Conservation (phyloP, 1,284 basidiomycete genomes). For the Moesziomyces globuligerus region DNA sequence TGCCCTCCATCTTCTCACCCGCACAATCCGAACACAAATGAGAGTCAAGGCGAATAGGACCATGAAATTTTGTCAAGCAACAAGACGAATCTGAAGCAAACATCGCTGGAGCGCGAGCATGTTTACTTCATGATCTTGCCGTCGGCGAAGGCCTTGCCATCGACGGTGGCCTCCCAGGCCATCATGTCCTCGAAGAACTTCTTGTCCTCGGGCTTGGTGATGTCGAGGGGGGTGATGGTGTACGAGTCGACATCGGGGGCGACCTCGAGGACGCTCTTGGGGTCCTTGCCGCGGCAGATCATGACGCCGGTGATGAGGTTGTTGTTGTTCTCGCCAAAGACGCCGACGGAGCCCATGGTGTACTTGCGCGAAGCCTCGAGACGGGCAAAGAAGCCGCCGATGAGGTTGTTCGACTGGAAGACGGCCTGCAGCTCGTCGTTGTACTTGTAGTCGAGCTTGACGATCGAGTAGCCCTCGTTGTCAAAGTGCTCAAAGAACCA, state of each 20-base stretch:
- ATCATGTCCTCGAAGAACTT: constrained; percentile 68
- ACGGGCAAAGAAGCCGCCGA: constrained; percentile 94
- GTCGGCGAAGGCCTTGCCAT: constrained; percentile 59
- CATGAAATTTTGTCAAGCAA: constrained; percentile 1
- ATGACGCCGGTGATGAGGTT: constrained; percentile 74
- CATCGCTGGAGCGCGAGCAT: background rate
- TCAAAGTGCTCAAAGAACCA: constrained; percentile 77
- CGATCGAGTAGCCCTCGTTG: constrained; percentile 86
- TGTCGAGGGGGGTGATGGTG: constrained; percentile 74
- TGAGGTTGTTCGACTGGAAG: constrained; percentile 71
- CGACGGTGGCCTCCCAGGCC: constrained; percentile 62
- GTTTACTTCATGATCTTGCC: constrained; percentile 66
- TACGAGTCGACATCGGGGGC: constrained; percentile 96
- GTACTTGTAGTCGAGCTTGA: constrained; percentile 96
- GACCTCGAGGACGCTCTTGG: constrained; percentile 57
- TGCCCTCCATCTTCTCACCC: no score
- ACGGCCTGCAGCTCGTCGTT: constrained; percentile 88
- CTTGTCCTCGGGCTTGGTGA: constrained; percentile 64
- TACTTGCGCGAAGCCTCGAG: constrained; percentile 70
- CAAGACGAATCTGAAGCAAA: no score
- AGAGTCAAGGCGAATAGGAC: constrained; percentile 2
- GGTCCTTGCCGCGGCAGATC: constrained; percentile 79
- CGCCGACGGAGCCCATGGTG: constrained; percentile 91
- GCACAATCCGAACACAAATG: background rate
- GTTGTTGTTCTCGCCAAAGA: constrained; percentile 83